A percentile compares a stretch with the other conserved stretches of the same genome.
These are phyloP conservation scores for Talaromyces pinophilus DNA, from an alignment of 2,329 filamentous ascomycete genomes.

Conservation along the genomic window DNA sequence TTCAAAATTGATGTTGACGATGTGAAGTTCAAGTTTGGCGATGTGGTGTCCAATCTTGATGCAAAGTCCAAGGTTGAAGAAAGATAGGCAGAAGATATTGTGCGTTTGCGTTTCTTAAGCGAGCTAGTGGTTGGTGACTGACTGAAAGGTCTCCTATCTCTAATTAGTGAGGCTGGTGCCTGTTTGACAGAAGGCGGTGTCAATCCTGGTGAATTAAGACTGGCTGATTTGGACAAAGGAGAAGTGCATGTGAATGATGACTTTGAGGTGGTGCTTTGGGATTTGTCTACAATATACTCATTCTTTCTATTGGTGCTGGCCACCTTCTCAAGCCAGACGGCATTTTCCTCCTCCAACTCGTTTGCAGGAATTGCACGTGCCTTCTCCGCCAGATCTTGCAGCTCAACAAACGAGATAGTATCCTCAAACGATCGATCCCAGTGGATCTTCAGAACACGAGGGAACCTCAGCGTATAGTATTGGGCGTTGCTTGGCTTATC, in stretches of 20 bases:
- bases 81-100: constrained; percentile 1
- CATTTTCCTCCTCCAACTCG: constrained; percentile 62
- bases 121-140: not conserved
- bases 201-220: not conserved
- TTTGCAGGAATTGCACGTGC: constrained; percentile 54
- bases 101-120: constrained; percentile 11
- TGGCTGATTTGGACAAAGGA: constrained; percentile 10
- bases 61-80: not conserved
- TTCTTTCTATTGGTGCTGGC: constrained; percentile 51
- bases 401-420: constrained; percentile 66
- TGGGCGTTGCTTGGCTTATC: constrained; percentile 68
- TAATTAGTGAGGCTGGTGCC: not conserved
- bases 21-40: not conserved
- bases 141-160: not conserved
- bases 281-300: constrained; percentile 31
- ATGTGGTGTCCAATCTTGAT: not conserved
- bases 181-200: constrained; percentile 11
- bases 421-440: constrained; percentile 71
- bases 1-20: not conserved
- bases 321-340: constrained; percentile 63
- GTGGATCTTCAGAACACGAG: constrained; percentile 74
- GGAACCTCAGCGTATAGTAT: constrained; percentile 76
- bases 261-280: constrained; percentile 29
- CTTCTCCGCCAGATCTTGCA: constrained; percentile 66
- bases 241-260: constrained; percentile 25